These are phyloP conservation scores for Rutstroemia sp. DNA, from an alignment of 2,329 filamentous ascomycete species.

Conservation along the genomic window DNA sequence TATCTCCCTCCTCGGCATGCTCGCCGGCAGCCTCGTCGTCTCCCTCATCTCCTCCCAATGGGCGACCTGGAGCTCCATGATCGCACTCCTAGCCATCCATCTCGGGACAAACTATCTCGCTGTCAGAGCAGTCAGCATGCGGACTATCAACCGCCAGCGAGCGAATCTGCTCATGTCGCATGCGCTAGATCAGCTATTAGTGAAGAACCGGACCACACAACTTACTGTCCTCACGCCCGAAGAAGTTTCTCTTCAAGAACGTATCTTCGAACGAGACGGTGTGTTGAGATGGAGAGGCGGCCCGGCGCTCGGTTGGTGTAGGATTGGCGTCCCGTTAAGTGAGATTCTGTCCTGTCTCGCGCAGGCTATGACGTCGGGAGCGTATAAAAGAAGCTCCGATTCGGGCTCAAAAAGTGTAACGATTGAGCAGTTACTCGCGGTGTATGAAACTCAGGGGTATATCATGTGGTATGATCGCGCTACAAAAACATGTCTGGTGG, in stretches of 20 bases:
- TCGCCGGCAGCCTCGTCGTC: conserved; percentile 75
- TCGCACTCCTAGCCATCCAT: conserved; percentile 67
- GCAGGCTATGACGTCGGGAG: conserved; percentile 2
- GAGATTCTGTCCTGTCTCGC: conserved; percentile 18
- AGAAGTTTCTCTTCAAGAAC: conserved; percentile 46
- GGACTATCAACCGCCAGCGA: conserved; percentile 77
- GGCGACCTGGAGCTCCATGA: conserved; percentile 67
- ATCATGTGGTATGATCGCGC: conserved; percentile 49
- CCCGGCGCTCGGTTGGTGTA: conserved; percentile 43
- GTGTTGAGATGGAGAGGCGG: conserved; percentile 44
- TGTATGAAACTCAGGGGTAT: conserved; percentile 48
- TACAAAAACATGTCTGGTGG: conserved; percentile 44
- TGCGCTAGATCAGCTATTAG: conserved; percentile 34
- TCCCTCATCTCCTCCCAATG: conserved; percentile 62
- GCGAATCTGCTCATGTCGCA: conserved; percentile 68
- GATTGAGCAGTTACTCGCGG: conserved; percentile 4
- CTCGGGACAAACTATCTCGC: conserved; percentile 80
- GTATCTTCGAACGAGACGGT: conserved; percentile 25
- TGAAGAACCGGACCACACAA: neutral
- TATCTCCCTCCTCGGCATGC: conserved; percentile 80
- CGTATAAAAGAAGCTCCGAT: conserved; percentile 12
- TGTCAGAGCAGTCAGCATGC: conserved; percentile 77
- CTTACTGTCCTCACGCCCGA: conserved; percentile 49
- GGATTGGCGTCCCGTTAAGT: conserved; percentile 42
- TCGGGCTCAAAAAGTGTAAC: conserved; percentile 17